Evolutionary conservation across 2,329 filamentous ascomycete genomes (phyloP).

Genomic region (Phialophora verrucosa): DNA sequence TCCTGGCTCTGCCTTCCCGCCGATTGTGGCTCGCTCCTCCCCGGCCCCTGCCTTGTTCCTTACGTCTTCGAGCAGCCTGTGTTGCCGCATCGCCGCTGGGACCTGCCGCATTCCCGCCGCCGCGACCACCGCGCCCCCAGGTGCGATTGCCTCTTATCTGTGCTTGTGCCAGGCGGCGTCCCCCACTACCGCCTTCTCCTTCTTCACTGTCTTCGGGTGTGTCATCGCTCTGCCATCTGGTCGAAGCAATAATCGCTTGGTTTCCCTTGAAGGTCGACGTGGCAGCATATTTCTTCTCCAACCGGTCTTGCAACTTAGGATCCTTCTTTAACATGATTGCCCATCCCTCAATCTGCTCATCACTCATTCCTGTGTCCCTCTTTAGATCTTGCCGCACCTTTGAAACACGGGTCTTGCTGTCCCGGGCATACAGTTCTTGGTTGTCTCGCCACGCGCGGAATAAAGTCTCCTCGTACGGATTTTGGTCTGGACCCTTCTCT

Average conservation of each 20-base stretch:
- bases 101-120: conserved; percentile 31
- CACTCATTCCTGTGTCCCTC: conserved; percentile 82
- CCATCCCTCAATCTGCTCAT: conserved; percentile 95
- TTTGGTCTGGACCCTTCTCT: conserved; percentile 30
- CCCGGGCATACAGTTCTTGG: conserved; percentile 71
- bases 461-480: conserved; percentile 68
- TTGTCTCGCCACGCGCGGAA: conserved; percentile 73
- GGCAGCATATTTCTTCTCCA: conserved; percentile 68
- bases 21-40: conserved; percentile 38
- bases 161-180: conserved; percentile 28
- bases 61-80: conserved; percentile 37
- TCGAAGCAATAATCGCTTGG: conserved; percentile 33
- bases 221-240: conserved; percentile 34
- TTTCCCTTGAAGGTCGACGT: conserved; percentile 29
- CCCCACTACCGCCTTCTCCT: conserved; percentile 22
- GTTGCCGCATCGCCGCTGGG: conserved; percentile 34
- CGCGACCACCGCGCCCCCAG: conserved; percentile 31
- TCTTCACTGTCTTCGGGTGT: conserved; percentile 36
- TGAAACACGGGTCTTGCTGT: conserved; percentile 71
- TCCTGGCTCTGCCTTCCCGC: conserved; percentile 39
- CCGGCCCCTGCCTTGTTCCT: conserved; percentile 38
- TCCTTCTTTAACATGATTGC: conserved; percentile 81
- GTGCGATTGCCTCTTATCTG: conserved; percentile 24
- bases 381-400: conserved; percentile 68
- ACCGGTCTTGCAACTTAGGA: conserved; percentile 67